These are phyloP conservation scores for Tylopilus sp. DNA, from an alignment of 1,284 basidiomycete genomes.

Conservation along the genomic window DNA sequence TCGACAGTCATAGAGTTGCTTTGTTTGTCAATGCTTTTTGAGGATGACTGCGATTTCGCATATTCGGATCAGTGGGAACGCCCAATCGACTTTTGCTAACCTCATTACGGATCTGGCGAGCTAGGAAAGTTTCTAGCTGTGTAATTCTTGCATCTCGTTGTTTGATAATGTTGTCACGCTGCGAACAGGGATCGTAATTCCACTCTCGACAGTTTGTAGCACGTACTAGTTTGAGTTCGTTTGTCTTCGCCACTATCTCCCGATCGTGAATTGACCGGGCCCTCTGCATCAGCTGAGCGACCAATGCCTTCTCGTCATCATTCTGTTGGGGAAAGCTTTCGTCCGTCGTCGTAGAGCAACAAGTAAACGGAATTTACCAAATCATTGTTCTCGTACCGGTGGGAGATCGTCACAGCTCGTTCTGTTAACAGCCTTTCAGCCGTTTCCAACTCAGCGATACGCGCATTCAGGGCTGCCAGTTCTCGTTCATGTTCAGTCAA, in stretches of 20 bases:
- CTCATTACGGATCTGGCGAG: constrained; percentile 39
- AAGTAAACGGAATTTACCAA: constrained; percentile 35
- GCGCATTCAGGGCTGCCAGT: constrained; percentile 23
- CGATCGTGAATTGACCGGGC: constrained; percentile 46
- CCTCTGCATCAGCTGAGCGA: constrained; percentile 40
- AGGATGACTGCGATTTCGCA: constrained; percentile 12
- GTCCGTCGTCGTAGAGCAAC: constrained; percentile 7
- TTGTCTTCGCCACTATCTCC: constrained; percentile 46
- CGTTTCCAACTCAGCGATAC: constrained; percentile 31
- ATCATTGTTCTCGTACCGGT: constrained; percentile 39
- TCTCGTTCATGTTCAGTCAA: constrained; percentile 24
- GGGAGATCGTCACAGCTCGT: constrained; percentile 30
- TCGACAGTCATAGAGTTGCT: constrained; percentile 11
- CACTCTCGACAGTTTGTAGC: constrained; percentile 6
- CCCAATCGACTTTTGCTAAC: constrained; percentile 23
- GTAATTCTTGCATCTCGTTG: constrained; percentile 37
- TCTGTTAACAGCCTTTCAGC: constrained; percentile 26
- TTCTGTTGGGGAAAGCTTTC: constrained; percentile 33
- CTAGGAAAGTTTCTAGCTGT: constrained; percentile 42
- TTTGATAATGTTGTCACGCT: constrained; percentile 46
- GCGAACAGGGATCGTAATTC: constrained; percentile 8
- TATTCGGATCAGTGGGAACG: constrained; percentile 14
- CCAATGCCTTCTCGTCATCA: constrained; percentile 46
- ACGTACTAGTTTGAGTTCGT: constrained; percentile 49
- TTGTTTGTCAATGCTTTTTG: constrained; percentile 17